Conservation (phyloP, 2,329 filamentous ascomycete species). For the Ascochyta viciae-villosae region DNA sequence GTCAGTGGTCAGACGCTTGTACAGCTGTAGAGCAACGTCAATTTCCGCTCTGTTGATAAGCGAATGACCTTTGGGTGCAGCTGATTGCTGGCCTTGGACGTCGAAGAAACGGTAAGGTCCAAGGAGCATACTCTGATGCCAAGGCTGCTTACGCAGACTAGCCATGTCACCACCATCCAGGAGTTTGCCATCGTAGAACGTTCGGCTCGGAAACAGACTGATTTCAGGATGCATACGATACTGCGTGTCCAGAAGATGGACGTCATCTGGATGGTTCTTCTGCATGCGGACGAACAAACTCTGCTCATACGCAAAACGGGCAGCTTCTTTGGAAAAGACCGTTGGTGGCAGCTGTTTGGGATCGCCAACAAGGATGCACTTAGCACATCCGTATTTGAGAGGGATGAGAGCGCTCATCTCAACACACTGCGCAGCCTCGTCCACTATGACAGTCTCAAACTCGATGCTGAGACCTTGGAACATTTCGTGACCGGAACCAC, state of each 20-base stretch:
- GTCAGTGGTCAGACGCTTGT: slow-evolving; percentile 78
- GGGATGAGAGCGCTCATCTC: slow-evolving; percentile 96
- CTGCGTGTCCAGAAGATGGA: slow-evolving; percentile 95
- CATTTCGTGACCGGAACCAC: slow-evolving; percentile 96
- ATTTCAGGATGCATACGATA: slow-evolving; percentile 99
- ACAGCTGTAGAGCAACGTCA: slow-evolving; percentile 84
- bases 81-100: slow-evolving; percentile 84
- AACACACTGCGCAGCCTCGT: slow-evolving; percentile 97
- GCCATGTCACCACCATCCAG: slow-evolving; percentile 87
- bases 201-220: slow-evolving; percentile 84
- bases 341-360: slow-evolving; percentile 97
- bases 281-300: slow-evolving; percentile 99
- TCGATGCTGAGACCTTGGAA: slow-evolving; percentile 93
- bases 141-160: slow-evolving; percentile 75
- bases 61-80: slow-evolving; percentile 83
- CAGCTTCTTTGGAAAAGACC: slow-evolving; percentile 91
- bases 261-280: slow-evolving; percentile 82
- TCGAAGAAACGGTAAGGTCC: slow-evolving; percentile 98
- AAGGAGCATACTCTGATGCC: slow-evolving; percentile 83
- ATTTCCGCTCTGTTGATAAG: slow-evolving; percentile 89
- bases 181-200: slow-evolving; percentile 90
- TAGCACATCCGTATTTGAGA: slow-evolving; percentile 94
- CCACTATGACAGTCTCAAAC: slow-evolving; percentile 98
- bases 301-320: slow-evolving; percentile 93
- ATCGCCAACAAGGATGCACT: slow-evolving; percentile 96